Conservation (phyloP, 495 filamentous ascomycete genomes). For the Collariella sp. region DNA sequence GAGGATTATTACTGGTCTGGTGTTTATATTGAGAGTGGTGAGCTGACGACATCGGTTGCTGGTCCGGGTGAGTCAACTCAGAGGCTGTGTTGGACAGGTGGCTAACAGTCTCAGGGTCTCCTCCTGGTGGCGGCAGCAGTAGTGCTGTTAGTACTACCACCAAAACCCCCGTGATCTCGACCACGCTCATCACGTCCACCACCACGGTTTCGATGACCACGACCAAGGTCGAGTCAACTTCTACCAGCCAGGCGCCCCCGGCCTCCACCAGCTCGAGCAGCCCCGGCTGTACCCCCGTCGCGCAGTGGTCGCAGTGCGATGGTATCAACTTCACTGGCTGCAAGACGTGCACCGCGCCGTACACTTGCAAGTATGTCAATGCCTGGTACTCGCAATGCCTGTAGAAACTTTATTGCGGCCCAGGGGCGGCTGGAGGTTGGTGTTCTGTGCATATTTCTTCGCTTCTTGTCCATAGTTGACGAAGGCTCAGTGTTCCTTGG, state of each 20-base stretch:
- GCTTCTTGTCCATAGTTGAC: no score
- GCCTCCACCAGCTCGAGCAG: slow-evolving; percentile 9
- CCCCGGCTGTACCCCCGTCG: slow-evolving; percentile 22
- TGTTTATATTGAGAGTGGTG: slow-evolving; percentile 60
- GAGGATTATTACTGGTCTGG: slow-evolving; percentile 70
- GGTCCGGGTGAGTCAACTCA: slow-evolving; percentile 21
- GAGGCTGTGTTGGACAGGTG: not conserved
- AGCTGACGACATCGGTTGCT: slow-evolving; percentile 45
- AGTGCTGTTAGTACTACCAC: slow-evolving; percentile 6
- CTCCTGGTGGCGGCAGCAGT: slow-evolving; percentile 7
- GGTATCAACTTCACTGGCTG: slow-evolving; percentile 34
- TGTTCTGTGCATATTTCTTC: no score
- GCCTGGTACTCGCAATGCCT: slow-evolving; percentile 35
- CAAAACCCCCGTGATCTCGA: slow-evolving; percentile 3
- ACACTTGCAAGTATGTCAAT: slow-evolving; percentile 33
- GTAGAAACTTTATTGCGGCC: not conserved
- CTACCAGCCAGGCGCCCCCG: slow-evolving; percentile 12
- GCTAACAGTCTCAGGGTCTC: slow-evolving; percentile 6
- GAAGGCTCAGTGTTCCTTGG: no score
- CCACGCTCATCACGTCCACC: slow-evolving; percentile 16
- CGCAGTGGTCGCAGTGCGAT: slow-evolving; percentile 38
- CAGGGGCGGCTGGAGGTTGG: no score
- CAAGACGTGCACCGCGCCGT: slow-evolving; percentile 32
- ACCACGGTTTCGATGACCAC: slow-evolving; percentile 5
- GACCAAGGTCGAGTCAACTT: not conserved